Evolutionary conservation across 2,329 filamentous ascomycete species (phyloP), one percentile per base, ranked within the genome.

Genomic region (Stachybotrys echinatus): DNA sequence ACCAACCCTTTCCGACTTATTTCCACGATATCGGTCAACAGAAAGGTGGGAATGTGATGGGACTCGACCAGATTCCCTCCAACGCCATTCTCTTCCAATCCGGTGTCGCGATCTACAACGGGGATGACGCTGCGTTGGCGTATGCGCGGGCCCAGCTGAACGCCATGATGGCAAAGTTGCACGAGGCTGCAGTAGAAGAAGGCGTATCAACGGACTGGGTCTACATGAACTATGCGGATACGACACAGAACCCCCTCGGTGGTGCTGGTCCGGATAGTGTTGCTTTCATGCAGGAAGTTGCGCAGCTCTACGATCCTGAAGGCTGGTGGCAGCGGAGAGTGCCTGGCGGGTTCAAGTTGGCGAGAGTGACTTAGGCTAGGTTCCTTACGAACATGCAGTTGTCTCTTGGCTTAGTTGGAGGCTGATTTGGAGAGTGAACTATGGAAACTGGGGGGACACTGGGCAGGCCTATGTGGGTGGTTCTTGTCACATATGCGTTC

Each of bases 161-260:
- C 18, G 47, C 39, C 18, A 31, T 43, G 38, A 42, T 42, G 19
- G 19, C 37, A 14, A 40, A 21, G 38, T n/a, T n/a, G 12, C 38
- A 40, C 7, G 38, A 57, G 23, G 54, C 59, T 37, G 54, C 58
- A 7, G 44, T 52, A 10, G 57, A 60, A 5, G 59, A 55, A 39
- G 53, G 53, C 4, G 44, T 58, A 21, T 52, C 50, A 5, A 55
- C 53, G 2, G 54, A 56, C 31, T 65, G 63, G 48, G 47, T 60
- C 3, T 68, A 67, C 52, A 53, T 67, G 34, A 66, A 65, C 49
- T 67, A 68, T 46, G 63, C 65, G n/a, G 56, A 56, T 19, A 48
- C 50, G 12, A 54, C 52, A 8, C 61, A 67, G 48, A 57, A 64
- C 23, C 57, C 61, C 1, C 53, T 68, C 10, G 51, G 49, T 2